Conservation (phyloP, 2,329 filamentous ascomycete species). For the Chrysoporthe deuterocubensis region DNA sequence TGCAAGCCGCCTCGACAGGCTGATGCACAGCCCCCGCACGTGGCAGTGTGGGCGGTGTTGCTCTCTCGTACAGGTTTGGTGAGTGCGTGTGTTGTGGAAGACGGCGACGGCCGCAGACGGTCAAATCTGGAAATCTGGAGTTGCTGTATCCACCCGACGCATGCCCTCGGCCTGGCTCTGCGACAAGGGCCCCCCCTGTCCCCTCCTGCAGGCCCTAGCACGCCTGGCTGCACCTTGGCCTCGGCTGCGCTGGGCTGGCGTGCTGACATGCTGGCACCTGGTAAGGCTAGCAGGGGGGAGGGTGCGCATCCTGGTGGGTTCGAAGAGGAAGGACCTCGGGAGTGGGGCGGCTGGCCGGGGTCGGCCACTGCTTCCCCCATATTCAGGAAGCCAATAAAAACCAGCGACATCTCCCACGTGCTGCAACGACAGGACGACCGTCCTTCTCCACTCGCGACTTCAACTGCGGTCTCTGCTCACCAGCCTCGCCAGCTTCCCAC, state of each 20-base stretch:
- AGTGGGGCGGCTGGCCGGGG: background rate
- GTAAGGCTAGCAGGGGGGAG: slow-evolving; percentile 12
- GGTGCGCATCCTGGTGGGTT: background rate
- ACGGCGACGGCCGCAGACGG: background rate
- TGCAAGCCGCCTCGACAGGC: background rate
- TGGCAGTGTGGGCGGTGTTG: background rate
- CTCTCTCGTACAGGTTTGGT: slow-evolving; percentile 16
- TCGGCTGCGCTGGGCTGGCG: background rate
- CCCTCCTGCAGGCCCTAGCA: slow-evolving; percentile 7
- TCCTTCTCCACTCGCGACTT: slow-evolving; percentile 12
- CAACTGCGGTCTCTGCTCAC: background rate
- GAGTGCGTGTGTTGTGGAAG: background rate
- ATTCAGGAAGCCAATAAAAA: slow-evolving; percentile 13
- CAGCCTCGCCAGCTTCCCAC: background rate
- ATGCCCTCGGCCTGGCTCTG: background rate
- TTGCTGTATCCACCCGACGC: background rate
- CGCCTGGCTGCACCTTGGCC: background rate
- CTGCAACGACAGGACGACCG: slow-evolving; percentile 14
- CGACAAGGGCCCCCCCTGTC: background rate
- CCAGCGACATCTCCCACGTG: slow-evolving; percentile 8
- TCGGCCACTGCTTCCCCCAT: slow-evolving; percentile 11
- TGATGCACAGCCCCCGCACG: background rate
- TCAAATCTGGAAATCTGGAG: slow-evolving; percentile 9
- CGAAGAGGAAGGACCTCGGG: background rate
- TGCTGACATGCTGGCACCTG: background rate